Evolutionary conservation across 2,329 filamentous ascomycete species (phyloP).

Genomic region (Eurotiales sp.): DNA sequence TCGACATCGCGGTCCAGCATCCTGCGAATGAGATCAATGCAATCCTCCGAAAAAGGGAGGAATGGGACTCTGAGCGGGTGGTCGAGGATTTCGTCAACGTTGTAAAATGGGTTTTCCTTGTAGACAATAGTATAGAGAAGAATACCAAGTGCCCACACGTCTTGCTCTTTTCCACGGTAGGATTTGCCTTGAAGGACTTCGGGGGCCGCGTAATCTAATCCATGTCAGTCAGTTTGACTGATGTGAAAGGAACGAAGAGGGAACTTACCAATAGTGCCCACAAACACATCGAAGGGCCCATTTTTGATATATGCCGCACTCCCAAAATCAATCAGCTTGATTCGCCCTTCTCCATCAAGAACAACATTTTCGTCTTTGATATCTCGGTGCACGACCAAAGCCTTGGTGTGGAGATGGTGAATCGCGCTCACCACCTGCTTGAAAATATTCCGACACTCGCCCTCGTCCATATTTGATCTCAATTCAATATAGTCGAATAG

Average conservation of each 20-base stretch:
- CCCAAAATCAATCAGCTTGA: conserved; percentile 97
- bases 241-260: not conserved
- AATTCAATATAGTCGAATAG: conserved; percentile 98
- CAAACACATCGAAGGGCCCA: conserved; percentile 97
- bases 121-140: conserved; percentile 98
- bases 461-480: conserved; percentile 91
- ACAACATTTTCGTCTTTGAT: conserved; percentile 99
- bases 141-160: conserved; percentile 96
- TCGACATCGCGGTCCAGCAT: conserved; percentile 93
- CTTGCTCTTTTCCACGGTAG: conserved; percentile 94
- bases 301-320: conserved; percentile 98
- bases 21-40: conserved; percentile 81
- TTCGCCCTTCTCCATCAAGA: conserved; percentile 87
- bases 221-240: not conserved
- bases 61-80: conserved; percentile 87
- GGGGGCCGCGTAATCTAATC: conserved; percentile 93
- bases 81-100: conserved; percentile 98
- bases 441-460: conserved; percentile 91
- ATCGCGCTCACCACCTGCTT: conserved; percentile 86
- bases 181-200: conserved; percentile 90
- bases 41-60: conserved; percentile 65
- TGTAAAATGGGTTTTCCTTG: conserved; percentile 99
- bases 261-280: conserved; percentile 86
- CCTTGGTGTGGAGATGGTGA: conserved; percentile 85
- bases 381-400: conserved; percentile 89